Evolutionary conservation across 352 stramenopile genomes (phyloP).

Genomic region (Phytophthora pluvialis): DNA sequence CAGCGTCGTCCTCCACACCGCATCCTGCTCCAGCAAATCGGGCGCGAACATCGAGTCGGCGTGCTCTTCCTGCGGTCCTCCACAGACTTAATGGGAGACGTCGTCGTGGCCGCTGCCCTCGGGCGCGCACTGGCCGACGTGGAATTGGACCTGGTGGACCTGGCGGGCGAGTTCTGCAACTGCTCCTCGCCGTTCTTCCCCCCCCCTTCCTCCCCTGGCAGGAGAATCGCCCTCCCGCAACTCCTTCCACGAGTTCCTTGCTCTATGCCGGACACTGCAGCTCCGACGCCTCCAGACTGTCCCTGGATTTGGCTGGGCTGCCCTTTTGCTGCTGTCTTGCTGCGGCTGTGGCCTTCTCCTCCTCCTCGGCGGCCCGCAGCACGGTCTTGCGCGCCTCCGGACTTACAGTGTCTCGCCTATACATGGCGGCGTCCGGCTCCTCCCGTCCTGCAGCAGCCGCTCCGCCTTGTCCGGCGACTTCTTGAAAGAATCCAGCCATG

Average conservation of each 20-base stretch:
- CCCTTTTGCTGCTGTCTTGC: not conserved
- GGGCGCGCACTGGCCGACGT: constrained; percentile 16
- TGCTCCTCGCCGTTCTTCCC: too few species aligned
- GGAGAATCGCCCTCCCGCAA: not conserved
- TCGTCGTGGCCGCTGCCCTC: constrained; percentile 24
- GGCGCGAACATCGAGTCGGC: constrained; percentile 53
- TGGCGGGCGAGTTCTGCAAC: constrained; percentile 16
- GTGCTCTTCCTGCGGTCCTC: constrained; percentile 15
- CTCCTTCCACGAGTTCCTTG: constrained; percentile 2
- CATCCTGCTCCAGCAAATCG: constrained; percentile 44
- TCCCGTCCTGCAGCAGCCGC: constrained; percentile 31
- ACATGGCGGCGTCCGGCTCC: constrained; percentile 28
- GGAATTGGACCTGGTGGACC: constrained; percentile 12
- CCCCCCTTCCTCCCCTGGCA: too few species aligned
- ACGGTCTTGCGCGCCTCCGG: constrained; percentile 41
- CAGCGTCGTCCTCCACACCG: constrained; percentile 48
- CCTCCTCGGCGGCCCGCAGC: constrained; percentile 15
- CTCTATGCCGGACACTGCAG: constrained; percentile 4
- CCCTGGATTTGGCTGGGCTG: constrained; percentile 1
- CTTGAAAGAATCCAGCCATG: too few species aligned
- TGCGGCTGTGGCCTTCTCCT: constrained; percentile 3
- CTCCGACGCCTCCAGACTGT: constrained; percentile 9
- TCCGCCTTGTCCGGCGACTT: constrained; percentile 53
- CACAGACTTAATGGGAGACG: not conserved
- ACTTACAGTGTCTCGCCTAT: constrained; percentile 42